These are phyloP conservation scores for Alternaria panax DNA, from an alignment of 2,329 filamentous ascomycete species.

Conservation along the genomic window DNA sequence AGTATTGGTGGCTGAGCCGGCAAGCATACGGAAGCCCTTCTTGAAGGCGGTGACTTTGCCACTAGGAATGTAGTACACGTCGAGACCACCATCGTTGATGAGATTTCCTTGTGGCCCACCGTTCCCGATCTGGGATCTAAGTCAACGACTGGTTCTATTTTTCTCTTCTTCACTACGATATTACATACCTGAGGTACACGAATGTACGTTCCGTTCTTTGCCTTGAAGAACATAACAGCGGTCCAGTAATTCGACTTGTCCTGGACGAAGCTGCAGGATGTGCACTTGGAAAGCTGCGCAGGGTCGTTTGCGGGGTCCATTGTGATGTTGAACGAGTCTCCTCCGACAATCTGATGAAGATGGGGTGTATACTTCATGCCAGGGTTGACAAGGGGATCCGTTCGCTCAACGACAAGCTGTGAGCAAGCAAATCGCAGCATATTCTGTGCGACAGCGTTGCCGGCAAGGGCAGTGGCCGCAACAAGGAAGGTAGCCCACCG, in stretches of 20 bases:
- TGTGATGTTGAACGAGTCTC: conserved; percentile 44
- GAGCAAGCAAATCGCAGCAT: conserved; percentile 48
- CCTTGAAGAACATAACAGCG: conserved; percentile 48
- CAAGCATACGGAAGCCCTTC: conserved; percentile 48
- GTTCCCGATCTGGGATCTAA: conserved; percentile 32
- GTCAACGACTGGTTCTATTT: background rate
- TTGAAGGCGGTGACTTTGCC: conserved; percentile 47
- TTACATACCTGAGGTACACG: conserved; percentile 35
- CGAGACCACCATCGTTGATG: conserved; percentile 46
- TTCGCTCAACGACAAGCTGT: conserved; percentile 45
- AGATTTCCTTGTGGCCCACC: conserved; percentile 46
- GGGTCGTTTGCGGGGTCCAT: conserved; percentile 42
- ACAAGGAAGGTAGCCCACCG: conserved; percentile 39
- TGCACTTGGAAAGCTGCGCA: conserved; percentile 39
- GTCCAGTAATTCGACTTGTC: conserved; percentile 49
- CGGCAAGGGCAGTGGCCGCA: conserved; percentile 29
- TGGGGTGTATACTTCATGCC: conserved; percentile 47
- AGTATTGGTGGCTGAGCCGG: conserved; percentile 42
- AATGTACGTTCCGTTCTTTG: conserved; percentile 42
- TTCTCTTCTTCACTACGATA: background rate
- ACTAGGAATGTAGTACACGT: conserved; percentile 46
- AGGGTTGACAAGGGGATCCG: conserved; percentile 45
- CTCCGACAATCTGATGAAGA: conserved; percentile 47
- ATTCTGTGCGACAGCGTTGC: conserved; percentile 36
- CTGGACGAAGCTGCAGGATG: conserved; percentile 42